Conservation (phyloP, 2,329 filamentous ascomycete species). For the Didymellaceae sp. region DNA sequence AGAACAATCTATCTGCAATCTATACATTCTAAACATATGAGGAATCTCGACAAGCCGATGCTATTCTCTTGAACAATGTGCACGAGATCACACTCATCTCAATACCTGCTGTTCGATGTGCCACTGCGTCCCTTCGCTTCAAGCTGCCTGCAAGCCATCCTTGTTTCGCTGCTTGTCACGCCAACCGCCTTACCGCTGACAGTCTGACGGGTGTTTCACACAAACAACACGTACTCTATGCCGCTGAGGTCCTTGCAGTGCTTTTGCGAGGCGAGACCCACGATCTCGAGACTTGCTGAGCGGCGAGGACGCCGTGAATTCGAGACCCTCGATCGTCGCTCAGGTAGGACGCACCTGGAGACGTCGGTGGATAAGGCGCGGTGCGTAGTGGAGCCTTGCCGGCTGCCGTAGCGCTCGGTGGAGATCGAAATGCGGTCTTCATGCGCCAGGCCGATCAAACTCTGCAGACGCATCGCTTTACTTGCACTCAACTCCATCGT, state of each 20-base stretch:
- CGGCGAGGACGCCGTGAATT: constrained; percentile 11
- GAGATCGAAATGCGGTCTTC: constrained; percentile 1
- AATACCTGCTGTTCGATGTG: neutral
- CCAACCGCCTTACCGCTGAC: constrained; percentile 19
- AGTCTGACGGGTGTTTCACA: constrained; percentile 32
- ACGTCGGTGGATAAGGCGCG: neutral
- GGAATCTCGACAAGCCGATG: neutral
- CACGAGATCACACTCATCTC: constrained; percentile 4
- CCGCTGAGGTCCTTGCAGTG: neutral
- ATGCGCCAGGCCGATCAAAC: neutral
- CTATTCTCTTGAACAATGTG: neutral
- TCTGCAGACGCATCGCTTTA: too few relatives aligned
- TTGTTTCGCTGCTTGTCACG: constrained; percentile 17
- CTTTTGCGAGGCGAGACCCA: constrained; percentile 3
- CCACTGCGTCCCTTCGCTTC: constrained; percentile 5
- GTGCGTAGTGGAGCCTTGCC: constrained; percentile 1
- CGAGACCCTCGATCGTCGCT: constrained; percentile 3
- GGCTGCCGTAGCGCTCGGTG: constrained; percentile 3
- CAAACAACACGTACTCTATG: constrained; percentile 22
- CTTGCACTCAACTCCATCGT: too few relatives aligned
- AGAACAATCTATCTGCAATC: constrained; percentile 1
- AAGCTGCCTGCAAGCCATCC: neutral
- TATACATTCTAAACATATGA: neutral
- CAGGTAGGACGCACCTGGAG: constrained; percentile 2
- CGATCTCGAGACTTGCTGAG: constrained; percentile 9